phyloP scores from a whole-genome alignment of 2,329 filamentous ascomycete genomes.

The Camillea tinctor region DNA sequence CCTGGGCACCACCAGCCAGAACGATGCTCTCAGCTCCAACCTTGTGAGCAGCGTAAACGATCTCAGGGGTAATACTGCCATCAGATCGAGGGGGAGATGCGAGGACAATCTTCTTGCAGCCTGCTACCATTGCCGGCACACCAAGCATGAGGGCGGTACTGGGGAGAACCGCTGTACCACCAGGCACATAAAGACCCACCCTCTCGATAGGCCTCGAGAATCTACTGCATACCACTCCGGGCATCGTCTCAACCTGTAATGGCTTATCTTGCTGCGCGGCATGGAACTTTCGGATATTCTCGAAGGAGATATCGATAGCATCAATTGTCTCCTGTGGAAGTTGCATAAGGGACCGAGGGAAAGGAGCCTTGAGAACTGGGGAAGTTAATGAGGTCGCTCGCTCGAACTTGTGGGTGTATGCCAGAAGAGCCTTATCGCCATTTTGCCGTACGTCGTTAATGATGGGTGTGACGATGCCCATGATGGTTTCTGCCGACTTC shows the following conservation, averaged over 20 bases:
- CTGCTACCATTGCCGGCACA: conserved; percentile 95
- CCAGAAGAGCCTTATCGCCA: conserved; percentile 84
- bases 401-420: conserved; percentile 97
- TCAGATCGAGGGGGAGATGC: conserved; percentile 88
- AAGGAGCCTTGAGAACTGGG: conserved; percentile 86
- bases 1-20: conserved; percentile 91
- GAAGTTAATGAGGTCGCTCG: conserved; percentile 89
- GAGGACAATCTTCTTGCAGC: conserved; percentile 91
- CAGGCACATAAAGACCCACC: conserved; percentile 94
- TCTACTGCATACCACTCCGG: conserved; percentile 89
- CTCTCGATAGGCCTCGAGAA: conserved; percentile 91
- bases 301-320: conserved; percentile 91
- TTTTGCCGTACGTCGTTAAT: conserved; percentile 80
- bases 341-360: conserved; percentile 81
- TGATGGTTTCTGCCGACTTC: conserved; percentile 89
- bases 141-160: conserved; percentile 97
- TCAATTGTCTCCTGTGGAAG: conserved; percentile 78
- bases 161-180: conserved; percentile 93
- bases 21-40: conserved; percentile 95
- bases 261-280: conserved; percentile 83
- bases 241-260: conserved; percentile 93
- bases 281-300: conserved; percentile 95
- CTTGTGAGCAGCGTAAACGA: conserved; percentile 96
- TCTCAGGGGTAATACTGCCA: conserved; percentile 90
- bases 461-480: conserved; percentile 88